Percentiles rank a stretch among this genome's conserved stretches.
Conservation (phyloP, 805 yeast species). For the Pichia deserticola region DNA sequence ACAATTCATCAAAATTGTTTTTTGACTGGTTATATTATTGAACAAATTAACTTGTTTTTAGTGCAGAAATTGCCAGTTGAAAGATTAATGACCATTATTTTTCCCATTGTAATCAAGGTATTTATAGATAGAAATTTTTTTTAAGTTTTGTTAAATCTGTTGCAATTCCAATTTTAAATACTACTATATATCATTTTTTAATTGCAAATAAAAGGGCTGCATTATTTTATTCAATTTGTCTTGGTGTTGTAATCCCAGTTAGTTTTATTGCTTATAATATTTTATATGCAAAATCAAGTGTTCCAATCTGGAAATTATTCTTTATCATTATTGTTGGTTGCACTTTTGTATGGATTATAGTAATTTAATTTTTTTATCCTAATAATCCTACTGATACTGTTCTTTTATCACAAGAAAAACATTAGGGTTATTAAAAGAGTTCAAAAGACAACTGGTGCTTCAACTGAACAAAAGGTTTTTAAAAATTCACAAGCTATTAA, state of each 20-base stretch:
- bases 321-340: constrained; percentile 51
- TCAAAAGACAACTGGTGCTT: constrained; percentile 30
- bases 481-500: constrained; percentile 45
- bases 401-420: constrained; percentile 42
- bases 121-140: constrained; percentile 40
- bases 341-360: constrained; percentile 34
- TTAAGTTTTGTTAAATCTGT: constrained; percentile 44
- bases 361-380: constrained; percentile 40
- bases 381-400: constrained; percentile 47
- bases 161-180: constrained; percentile 37
- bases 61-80: constrained; percentile 39
- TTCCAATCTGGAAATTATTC: constrained; percentile 44
- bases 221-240: constrained; percentile 43
- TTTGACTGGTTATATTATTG: constrained; percentile 44
- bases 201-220: constrained; percentile 39
- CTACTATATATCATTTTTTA: constrained; percentile 44
- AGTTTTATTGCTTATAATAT: constrained; percentile 33
- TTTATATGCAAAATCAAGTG: constrained; percentile 22
- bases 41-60: constrained; percentile 36
- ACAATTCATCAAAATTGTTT: constrained; percentile 40
- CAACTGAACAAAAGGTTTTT: constrained; percentile 39
- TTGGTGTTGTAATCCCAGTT: constrained; percentile 41
- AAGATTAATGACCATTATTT: constrained; percentile 31
- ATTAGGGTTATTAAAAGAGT: constrained; percentile 41
- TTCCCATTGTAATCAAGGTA: constrained; percentile 40